phyloP scores from a whole-genome alignment of 768 basidiomycete genomes.

The Naganishia vaughanmartiniae region DNA sequence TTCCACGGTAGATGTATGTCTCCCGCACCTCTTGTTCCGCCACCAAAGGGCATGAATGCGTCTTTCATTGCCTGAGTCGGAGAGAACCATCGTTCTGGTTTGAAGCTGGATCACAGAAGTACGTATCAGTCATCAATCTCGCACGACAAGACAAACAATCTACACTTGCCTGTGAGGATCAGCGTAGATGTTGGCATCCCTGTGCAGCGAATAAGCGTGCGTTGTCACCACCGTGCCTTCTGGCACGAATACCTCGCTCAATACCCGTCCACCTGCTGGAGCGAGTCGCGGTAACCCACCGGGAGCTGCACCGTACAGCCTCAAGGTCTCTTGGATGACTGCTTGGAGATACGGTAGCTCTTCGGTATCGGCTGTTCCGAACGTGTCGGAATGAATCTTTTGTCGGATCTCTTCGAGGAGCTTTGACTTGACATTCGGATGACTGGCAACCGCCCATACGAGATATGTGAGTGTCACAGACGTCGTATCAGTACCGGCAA shows the following conservation, averaged over 20 bases:
- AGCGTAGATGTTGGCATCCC: constrained; percentile 11
- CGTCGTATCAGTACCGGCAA: constrained; percentile 10
- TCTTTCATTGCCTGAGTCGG: constrained; percentile 5
- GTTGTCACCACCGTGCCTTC: constrained; percentile 14
- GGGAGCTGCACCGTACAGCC: constrained; percentile 9
- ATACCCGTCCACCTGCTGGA: constrained; percentile 1
- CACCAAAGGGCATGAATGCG: constrained; percentile 17
- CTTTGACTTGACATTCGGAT: not conserved
- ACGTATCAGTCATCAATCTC: not conserved
- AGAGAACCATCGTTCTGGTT: constrained; percentile 19
- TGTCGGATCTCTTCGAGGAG: constrained; percentile 1
- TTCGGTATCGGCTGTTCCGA: not conserved
- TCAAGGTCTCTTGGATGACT: constrained; percentile 8
- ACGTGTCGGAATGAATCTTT: constrained; percentile 2
- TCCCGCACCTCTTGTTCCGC: constrained; percentile 1
- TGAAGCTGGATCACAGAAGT: not conserved
- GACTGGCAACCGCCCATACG: constrained; percentile 9
- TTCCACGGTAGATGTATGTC: no score
- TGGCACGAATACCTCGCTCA: not conserved
- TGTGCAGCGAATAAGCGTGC: constrained; percentile 11
- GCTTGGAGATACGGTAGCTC: constrained; percentile 14
- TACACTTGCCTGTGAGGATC: constrained; percentile 3
- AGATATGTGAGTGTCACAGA: constrained; percentile 18
- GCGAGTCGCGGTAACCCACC: not conserved
- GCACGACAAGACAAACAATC: not conserved